Percentiles rank a stretch among this genome's conserved stretches.
phyloP scores from a whole-genome alignment of 1,139 yeast genomes.

The Blastobotrys aristatus region DNA sequence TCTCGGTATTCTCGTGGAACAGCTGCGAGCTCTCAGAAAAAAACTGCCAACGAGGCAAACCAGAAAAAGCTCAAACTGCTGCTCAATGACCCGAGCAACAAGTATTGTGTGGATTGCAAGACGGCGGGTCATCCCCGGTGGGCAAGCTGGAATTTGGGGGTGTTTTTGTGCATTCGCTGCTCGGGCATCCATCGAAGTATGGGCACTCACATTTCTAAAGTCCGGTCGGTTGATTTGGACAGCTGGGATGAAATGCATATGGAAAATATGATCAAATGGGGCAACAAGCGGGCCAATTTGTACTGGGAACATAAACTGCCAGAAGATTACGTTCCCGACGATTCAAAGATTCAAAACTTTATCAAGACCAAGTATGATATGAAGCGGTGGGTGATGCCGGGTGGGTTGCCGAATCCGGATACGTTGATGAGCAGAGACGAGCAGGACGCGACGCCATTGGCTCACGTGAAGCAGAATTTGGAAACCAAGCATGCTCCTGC shows the following conservation, averaged over 20 bases:
- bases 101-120: slow-evolving; percentile 87
- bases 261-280: slow-evolving; percentile 79
- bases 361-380: slow-evolving; percentile 86
- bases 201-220: slow-evolving; percentile 69
- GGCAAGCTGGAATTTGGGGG: slow-evolving; percentile 96
- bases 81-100: slow-evolving; percentile 70
- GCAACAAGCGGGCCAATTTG: slow-evolving; percentile 69
- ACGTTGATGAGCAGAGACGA: slow-evolving; percentile 29
- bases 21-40: slow-evolving; percentile 18
- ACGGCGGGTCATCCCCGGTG: slow-evolving; percentile 86
- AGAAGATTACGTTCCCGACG: slow-evolving; percentile 68
- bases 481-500: neutral
- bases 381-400: slow-evolving; percentile 70
- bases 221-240: slow-evolving; percentile 78
- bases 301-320: slow-evolving; percentile 82
- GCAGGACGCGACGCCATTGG: slow-evolving; percentile 24
- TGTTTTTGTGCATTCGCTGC: slow-evolving; percentile 85
- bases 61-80: slow-evolving; percentile 68
- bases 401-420: slow-evolving; percentile 55
- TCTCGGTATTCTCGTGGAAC: slow-evolving; percentile 9
- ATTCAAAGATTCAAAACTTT: slow-evolving; percentile 79
- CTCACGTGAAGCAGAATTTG: slow-evolving; percentile 26
- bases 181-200: slow-evolving; percentile 93
- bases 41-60: slow-evolving; percentile 28
- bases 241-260: slow-evolving; percentile 96